These are phyloP conservation scores for Xylaria grammica DNA, from an alignment of 495 filamentous ascomycete species.

Conservation along the genomic window DNA sequence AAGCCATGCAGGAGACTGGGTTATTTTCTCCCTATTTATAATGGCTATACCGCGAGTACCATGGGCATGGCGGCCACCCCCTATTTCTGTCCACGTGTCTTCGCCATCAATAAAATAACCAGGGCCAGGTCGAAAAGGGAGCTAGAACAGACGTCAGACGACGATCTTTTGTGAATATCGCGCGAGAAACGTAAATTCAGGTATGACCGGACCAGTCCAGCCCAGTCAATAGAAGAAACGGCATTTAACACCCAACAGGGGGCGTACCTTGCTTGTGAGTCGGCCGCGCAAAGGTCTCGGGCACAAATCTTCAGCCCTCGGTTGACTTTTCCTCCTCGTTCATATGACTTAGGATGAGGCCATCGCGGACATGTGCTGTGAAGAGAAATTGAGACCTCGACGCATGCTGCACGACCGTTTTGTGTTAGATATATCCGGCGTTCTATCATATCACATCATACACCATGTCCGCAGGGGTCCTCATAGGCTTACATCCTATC, in stretches of 20 bases:
- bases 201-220: slow-evolving; percentile 10
- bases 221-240: slow-evolving; percentile 19
- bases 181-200: slow-evolving; percentile 8
- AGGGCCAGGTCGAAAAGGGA: not conserved
- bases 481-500: not conserved
- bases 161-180: slow-evolving; percentile 8
- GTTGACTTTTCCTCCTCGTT: not conserved
- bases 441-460: not conserved
- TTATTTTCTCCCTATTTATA: slow-evolving; percentile 11
- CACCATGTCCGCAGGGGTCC: not conserved
- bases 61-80: no score
- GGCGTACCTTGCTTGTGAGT: not conserved
- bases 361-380: slow-evolving; percentile 4
- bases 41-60: not conserved
- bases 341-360: not conserved
- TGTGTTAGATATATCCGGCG: slow-evolving; percentile 23
- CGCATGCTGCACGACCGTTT: slow-evolving; percentile 35
- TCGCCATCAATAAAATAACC: not conserved
- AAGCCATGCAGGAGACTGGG: not conserved
- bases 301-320: slow-evolving; percentile 6
- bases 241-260: slow-evolving; percentile 16
- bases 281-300: no score
- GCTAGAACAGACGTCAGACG: slow-evolving; percentile 10
- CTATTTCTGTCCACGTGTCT: not conserved
- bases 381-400: slow-evolving; percentile 22